Base-by-base conservation (phyloP, 202 grass and related monocot species). In the Panicum virgatum region DNA sequence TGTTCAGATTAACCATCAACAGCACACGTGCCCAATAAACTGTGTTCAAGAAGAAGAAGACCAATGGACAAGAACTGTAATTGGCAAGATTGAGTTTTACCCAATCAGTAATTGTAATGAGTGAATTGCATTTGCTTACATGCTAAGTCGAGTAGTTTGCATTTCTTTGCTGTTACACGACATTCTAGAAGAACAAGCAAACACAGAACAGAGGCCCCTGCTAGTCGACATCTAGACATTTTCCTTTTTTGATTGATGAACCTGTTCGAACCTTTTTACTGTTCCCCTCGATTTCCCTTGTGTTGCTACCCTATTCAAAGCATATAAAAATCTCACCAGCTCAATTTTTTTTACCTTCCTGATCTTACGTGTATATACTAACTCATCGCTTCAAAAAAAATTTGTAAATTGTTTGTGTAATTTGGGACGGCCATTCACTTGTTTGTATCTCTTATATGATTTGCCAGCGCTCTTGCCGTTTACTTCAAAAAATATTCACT, bases 161-260 rank as follows among this genome's bases (percentile, higher is more conserved):
- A 29, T 12, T 61, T 58, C 7, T 39, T 61, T 62, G n/a, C 18
- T 23, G 4, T 66, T 39, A n/a, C 51, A 73, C 62, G 30, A 42
- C 65, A 39, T 73, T 86, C 80, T 83, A 66, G 43, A 77, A 77
- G n/a, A 30, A 78, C 23, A 56, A 27, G 10, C 10, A 87, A 19
- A 22, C 57, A 78, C 8, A 62, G 15, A 72, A 56, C 36, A 45
- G n/a, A 77, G 36, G 48, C n/a, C 65, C 7, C 64, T 23, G 58
- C 68, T 43, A 2, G 23, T 62, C 29, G 39, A 37, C 56, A 26
- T 88, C 18, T 40, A 62, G 27, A 54, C 38, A 37, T 67, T 29
- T 66, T 46, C 34, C 37, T 76, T 62, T 78, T 9, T 62, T 62
- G 66, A 43, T 81, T 20, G 47, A 65, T 38, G 19, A 76, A 36